Evolutionary conservation across 768 basidiomycete genomes (phyloP).

Genomic region (Hirschioporus abietinus): DNA sequence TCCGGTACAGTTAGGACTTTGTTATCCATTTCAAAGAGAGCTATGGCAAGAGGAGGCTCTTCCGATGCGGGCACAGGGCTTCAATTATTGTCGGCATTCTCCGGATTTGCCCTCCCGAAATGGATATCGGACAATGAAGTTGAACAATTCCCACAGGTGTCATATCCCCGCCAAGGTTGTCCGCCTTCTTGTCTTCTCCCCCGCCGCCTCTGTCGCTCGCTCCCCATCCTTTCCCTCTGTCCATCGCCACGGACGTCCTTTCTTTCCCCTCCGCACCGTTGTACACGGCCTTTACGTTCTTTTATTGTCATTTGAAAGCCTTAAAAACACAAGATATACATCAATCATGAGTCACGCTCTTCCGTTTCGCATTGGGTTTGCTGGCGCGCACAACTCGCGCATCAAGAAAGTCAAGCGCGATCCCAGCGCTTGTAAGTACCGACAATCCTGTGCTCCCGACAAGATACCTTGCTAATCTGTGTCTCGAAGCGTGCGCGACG

Average conservation of each 20-base stretch:
- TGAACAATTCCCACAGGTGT: not conserved
- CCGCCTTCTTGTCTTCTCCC: not conserved
- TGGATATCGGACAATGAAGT: not conserved
- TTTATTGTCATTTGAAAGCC: not conserved
- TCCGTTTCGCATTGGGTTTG: not conserved
- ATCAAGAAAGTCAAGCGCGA: constrained; percentile 1
- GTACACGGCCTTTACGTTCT: constrained; percentile 1
- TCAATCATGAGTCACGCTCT: not conserved
- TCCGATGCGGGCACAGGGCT: not conserved
- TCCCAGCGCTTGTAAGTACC: not conserved
- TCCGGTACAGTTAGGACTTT: not conserved
- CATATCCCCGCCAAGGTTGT: constrained; percentile 1
- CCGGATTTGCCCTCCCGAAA: not conserved
- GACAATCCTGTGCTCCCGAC: not conserved
- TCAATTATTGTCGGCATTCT: not conserved
- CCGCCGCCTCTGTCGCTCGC: not conserved
- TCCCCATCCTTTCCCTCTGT: not conserved
- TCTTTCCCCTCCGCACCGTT: not conserved
- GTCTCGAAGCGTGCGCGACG: constrained; percentile 38
- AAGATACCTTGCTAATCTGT: not conserved
- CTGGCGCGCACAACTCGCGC: not conserved
- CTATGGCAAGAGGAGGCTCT: not conserved
- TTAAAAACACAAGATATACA: not conserved
- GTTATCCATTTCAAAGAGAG: not conserved
- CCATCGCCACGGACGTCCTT: constrained; percentile 2